These are phyloP conservation scores for Akanthomyces muscarius DNA, from an alignment of 2,329 filamentous ascomycete species.

Conservation along the genomic window DNA sequence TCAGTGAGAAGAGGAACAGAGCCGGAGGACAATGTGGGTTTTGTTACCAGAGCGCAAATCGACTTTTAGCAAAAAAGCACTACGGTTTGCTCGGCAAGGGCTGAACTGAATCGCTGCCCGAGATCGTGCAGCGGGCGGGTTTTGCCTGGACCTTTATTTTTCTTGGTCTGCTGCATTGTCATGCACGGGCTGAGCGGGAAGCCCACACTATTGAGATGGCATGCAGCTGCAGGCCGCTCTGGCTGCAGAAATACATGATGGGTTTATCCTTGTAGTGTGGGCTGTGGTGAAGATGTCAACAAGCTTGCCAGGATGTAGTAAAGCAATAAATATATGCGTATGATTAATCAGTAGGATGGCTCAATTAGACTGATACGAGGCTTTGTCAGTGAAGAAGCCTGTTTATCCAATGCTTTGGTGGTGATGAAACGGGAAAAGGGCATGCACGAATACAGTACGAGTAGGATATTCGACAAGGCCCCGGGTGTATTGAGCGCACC, in stretches of 20 bases:
- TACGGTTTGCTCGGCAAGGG: not conserved
- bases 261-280: not conserved
- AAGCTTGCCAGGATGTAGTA: not conserved
- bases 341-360: no score
- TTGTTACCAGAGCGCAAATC: not conserved
- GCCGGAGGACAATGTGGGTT: not conserved
- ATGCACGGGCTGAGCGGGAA: not conserved
- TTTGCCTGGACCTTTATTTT: not conserved
- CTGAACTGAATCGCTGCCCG: slow-evolving; percentile 12
- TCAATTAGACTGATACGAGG: no score
- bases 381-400: no score
- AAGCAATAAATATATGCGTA: not conserved
- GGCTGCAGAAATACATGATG: slow-evolving; percentile 3
- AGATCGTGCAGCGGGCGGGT: slow-evolving; percentile 9
- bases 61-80: not conserved
- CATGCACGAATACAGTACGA: no score
- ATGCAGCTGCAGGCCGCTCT: slow-evolving; percentile 4
- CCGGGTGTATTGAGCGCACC: not conserved
- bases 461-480: not conserved
- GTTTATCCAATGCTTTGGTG: no score
- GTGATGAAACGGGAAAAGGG: no score
- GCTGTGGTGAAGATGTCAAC: not conserved
- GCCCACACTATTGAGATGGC: slow-evolving; percentile 3
- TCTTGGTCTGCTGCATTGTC: not conserved
- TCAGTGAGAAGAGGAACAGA: not conserved